Base-by-base conservation (phyloP, 345 rosid species). In the Gynandropsis gynandra region DNA sequence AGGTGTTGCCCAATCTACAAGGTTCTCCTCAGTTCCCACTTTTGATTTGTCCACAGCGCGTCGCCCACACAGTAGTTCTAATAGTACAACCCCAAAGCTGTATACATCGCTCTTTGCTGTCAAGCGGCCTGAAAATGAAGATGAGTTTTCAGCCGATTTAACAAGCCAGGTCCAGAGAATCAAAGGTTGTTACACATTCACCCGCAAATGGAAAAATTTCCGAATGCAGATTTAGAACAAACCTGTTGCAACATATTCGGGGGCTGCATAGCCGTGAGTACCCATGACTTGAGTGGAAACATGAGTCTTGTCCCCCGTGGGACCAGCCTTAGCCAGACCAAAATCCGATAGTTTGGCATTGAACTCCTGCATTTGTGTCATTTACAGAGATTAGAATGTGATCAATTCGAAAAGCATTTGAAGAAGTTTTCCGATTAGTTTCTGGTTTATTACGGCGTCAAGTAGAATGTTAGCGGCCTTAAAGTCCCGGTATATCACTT, bases 261-360 rank as follows among this genome's bases (percentile, higher is more conserved):
- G 98, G 10, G 98, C 98, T 43, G 98, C 96, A 56, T 90, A 90
- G 14, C 98, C 98, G 9, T 77, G 89, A 55, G 98, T 90, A 52
- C 98, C 98, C 74, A 90, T 72, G 56, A 90, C 89, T 45, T 82
- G 95, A 43, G 98, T 90, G 14, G 98, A 87, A 21, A 90, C 98
- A 43, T 90, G 98, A 66, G 98, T 90, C 62, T 74, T 69, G 53
- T 87, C 98, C 16, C 98, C 98, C 21, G 98, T 90, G 24, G 98
- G 98, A 47, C 98, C 98, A 24, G 87, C 98, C 76, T 90, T 90
- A n/a, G 98, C 98, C 72, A 90, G 67, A 42, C 98, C 98, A 63
- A 90, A 90, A 77, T 90, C 98, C 10, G 98, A 90, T 36, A 90
- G 85, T 56, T 82, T 90, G 7, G 98, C 85, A 65, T 80, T 87